Conservation (phyloP, 2,329 filamentous ascomycete species). For the Verticillium isaacii region DNA sequence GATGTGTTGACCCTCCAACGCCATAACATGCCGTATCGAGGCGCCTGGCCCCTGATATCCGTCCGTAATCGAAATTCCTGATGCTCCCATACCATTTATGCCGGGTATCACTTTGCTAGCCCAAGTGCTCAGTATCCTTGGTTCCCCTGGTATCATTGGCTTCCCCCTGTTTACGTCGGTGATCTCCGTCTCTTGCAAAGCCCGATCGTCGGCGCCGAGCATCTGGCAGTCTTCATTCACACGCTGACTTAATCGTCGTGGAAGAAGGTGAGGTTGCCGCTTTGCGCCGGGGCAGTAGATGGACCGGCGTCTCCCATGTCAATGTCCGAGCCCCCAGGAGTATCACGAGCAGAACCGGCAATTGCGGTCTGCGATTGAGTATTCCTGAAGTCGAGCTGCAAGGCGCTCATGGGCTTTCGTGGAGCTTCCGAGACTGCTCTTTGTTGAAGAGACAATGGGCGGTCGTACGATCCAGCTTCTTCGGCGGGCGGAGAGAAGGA, state of each 20-base stretch:
- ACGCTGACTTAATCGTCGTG: conserved; percentile 32
- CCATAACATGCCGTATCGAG: not conserved
- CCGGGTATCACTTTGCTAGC: not conserved
- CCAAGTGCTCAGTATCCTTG: not conserved
- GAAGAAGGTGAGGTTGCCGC: conserved; percentile 45
- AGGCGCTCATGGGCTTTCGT: conserved; percentile 46
- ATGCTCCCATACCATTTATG: not conserved
- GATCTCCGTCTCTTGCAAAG: not conserved
- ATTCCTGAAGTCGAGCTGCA: conserved; percentile 37
- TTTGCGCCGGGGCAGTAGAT: conserved; percentile 47
- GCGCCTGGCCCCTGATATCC: not conserved
- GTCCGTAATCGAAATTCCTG: not conserved
- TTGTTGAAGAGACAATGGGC: conserved; percentile 44
- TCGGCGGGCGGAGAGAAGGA: conserved; percentile 80
- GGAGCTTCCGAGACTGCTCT: conserved; percentile 34
- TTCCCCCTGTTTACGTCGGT: not conserved
- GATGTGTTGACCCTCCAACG: not conserved
- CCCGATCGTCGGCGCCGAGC: not conserved
- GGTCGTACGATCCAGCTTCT: conserved; percentile 50
- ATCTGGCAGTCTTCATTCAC: not conserved
- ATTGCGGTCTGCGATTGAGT: conserved; percentile 20
- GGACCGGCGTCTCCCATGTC: conserved; percentile 54
- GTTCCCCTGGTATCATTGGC: not conserved
- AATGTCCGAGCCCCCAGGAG: conserved; percentile 38
- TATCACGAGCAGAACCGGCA: conserved; percentile 25